phyloP scores from a whole-genome alignment of 2,329 filamentous ascomycete genomes.

The Aspergillus brasiliensis region DNA sequence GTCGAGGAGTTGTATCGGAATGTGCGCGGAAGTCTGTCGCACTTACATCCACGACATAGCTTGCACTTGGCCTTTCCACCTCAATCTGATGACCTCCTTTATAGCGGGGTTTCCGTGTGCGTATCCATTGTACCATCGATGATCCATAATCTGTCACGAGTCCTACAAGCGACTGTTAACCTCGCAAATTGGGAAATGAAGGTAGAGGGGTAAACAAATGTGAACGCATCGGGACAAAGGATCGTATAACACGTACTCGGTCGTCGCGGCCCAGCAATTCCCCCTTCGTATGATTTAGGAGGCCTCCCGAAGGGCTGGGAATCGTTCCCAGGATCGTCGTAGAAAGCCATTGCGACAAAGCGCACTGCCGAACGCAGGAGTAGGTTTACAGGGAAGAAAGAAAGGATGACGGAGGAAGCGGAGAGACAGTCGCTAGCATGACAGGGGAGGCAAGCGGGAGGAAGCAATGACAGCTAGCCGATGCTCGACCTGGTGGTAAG shows the following conservation, averaged over 20 bases:
- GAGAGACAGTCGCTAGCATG: constrained; percentile 21
- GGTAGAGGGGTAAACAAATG: background rate
- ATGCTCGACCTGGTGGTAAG: constrained; percentile 3
- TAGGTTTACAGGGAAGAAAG: constrained; percentile 10
- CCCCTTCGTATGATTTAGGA: constrained; percentile 36
- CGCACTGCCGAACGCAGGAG: constrained; percentile 4
- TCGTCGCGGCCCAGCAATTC: constrained; percentile 41
- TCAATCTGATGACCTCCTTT: constrained; percentile 72
- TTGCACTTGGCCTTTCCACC: constrained; percentile 79
- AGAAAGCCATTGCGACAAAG: constrained; percentile 38
- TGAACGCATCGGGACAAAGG: background rate
- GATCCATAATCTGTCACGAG: constrained; percentile 92
- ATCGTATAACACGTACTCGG: constrained; percentile 36
- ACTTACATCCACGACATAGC: constrained; percentile 84
- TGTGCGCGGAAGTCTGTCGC: background rate
- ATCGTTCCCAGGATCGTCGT: constrained; percentile 43
- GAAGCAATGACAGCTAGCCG: constrained; percentile 2
- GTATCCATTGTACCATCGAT: constrained; percentile 88
- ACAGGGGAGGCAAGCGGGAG: constrained; percentile 13
- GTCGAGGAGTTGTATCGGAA: background rate
- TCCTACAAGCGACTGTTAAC: constrained; percentile 54
- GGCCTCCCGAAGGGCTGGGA: constrained; percentile 32
- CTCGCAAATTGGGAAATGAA: background rate
- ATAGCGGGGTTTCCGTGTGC: constrained; percentile 75
- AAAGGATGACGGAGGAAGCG: constrained; percentile 16